phyloP scores from a whole-genome alignment of 352 stramenopile species.

The Phytophthora fragariae region DNA sequence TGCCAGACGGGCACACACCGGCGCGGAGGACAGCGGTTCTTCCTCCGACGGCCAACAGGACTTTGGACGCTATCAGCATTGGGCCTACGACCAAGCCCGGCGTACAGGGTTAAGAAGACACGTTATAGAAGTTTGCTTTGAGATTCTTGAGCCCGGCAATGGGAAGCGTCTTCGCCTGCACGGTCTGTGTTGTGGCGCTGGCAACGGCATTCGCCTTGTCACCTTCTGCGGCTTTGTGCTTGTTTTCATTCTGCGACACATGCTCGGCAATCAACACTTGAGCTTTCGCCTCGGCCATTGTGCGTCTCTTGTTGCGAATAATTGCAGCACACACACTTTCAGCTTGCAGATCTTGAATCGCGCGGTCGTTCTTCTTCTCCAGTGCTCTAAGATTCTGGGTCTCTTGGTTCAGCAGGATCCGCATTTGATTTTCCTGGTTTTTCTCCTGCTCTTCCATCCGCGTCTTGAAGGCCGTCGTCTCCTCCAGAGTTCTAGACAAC shows the following conservation, averaged over 20 bases:
- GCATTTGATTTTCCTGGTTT: slow-evolving; percentile 84
- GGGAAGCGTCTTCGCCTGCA: slow-evolving; percentile 59
- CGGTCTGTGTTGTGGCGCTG: slow-evolving; percentile 47
- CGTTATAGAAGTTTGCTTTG: slow-evolving; percentile 38
- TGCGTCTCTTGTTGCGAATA: slow-evolving; percentile 73
- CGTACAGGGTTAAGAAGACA: too few species aligned
- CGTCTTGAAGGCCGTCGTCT: slow-evolving; percentile 83
- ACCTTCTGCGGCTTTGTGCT: slow-evolving; percentile 64
- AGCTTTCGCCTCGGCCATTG: slow-evolving; percentile 69
- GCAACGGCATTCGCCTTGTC: slow-evolving; percentile 63
- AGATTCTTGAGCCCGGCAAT: slow-evolving; percentile 56
- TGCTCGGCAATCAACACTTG: slow-evolving; percentile 72
- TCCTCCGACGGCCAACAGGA: background rate
- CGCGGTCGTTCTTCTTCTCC: slow-evolving; percentile 76
- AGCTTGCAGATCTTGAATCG: slow-evolving; percentile 72
- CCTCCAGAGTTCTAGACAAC: slow-evolving; percentile 69
- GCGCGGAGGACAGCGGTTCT: background rate
- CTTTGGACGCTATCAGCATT: background rate
- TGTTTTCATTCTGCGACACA: slow-evolving; percentile 51
- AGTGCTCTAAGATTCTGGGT: slow-evolving; percentile 75
- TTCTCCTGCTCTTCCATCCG: slow-evolving; percentile 89
- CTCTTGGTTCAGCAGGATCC: slow-evolving; percentile 80
- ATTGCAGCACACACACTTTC: slow-evolving; percentile 69
- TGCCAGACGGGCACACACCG: background rate
- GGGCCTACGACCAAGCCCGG: too few species aligned